These are phyloP conservation scores for Ophiostoma populinum DNA, from an alignment of 2,329 filamentous ascomycete species.

Conservation along the genomic window DNA sequence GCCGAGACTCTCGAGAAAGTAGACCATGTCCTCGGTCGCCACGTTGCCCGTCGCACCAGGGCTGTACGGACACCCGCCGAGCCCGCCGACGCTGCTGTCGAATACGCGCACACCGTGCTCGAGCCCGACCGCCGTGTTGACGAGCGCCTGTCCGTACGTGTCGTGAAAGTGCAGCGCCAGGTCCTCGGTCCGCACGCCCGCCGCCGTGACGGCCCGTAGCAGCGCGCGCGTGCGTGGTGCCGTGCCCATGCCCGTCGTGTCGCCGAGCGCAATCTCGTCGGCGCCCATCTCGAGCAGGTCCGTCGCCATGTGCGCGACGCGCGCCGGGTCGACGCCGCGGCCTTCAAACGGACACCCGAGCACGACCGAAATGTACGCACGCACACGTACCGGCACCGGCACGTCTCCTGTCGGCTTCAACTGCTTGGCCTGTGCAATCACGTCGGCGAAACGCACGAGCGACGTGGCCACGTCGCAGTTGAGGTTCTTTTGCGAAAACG, in stretches of 20 bases:
- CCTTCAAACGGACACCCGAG: conserved; percentile 66
- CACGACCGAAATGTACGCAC: conserved; percentile 67
- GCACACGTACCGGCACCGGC: conserved; percentile 40
- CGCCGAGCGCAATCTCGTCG: conserved; percentile 77
- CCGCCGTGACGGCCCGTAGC: conserved; percentile 44
- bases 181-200: conserved; percentile 51
- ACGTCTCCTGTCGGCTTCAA: conserved; percentile 17
- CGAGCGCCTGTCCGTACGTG: conserved; percentile 72
- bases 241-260: conserved; percentile 83
- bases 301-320: conserved; percentile 47
- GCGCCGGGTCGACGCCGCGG: conserved; percentile 42
- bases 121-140: conserved; percentile 62
- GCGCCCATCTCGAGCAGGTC: conserved; percentile 70
- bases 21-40: conserved; percentile 68
- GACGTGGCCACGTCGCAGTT: conserved; percentile 66
- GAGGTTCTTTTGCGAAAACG: conserved; percentile 65
- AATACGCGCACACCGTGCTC: conserved; percentile 65
- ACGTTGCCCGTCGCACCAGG: conserved; percentile 79
- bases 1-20: conserved; percentile 57
- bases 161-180: conserved; percentile 80
- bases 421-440: conserved; percentile 54
- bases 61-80: conserved; percentile 74
- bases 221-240: conserved; percentile 50
- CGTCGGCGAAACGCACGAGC: conserved; percentile 48
- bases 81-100: conserved; percentile 61